These are phyloP conservation scores for Malassezia globosa DNA, from an alignment of 1,284 basidiomycete genomes.

Conservation along the genomic window DNA sequence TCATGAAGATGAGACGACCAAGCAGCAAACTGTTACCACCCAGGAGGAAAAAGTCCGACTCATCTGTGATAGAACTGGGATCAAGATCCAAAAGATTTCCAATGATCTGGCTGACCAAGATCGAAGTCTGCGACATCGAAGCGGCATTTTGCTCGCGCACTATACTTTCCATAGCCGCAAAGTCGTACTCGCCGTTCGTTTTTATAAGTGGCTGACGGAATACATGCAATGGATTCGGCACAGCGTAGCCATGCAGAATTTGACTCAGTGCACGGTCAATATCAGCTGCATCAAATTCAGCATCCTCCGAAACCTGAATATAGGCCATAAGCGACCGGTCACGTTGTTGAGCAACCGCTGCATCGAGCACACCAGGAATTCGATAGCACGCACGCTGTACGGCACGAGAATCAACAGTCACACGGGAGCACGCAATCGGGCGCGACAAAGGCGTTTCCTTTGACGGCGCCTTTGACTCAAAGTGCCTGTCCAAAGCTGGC, in stretches of 20 bases:
- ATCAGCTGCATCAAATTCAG: slow-evolving; percentile 44
- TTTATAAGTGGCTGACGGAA: slow-evolving; percentile 46
- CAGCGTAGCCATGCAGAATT: slow-evolving; percentile 45
- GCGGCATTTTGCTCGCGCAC: slow-evolving; percentile 45
- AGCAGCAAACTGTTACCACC: slow-evolving; percentile 46
- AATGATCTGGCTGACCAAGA: slow-evolving; percentile 45
- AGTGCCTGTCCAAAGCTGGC: slow-evolving; percentile 44
- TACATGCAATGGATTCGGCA: slow-evolving; percentile 47
- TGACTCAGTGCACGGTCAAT: slow-evolving; percentile 46
- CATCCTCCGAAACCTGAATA: slow-evolving; percentile 46
- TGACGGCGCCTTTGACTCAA: slow-evolving; percentile 43
- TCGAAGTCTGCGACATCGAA: slow-evolving; percentile 41
- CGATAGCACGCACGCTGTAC: slow-evolving; percentile 47
- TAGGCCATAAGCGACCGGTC: slow-evolving; percentile 46
- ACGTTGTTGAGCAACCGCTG: slow-evolving; percentile 42
- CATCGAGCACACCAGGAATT: slow-evolving; percentile 45
- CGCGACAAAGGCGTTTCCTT: slow-evolving; percentile 43
- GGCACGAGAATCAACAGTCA: slow-evolving; percentile 42
- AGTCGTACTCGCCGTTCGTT: slow-evolving; percentile 43
- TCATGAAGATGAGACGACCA: slow-evolving; percentile 42
- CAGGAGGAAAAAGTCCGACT: slow-evolving; percentile 47
- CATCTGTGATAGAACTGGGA: slow-evolving; percentile 44
- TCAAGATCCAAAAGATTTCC: slow-evolving; percentile 45
- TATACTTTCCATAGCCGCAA: slow-evolving; percentile 46
- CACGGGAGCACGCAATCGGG: slow-evolving; percentile 44